Percentiles rank a stretch among this genome's conserved stretches.
phyloP scores from a whole-genome alignment of 495 filamentous ascomycete species.

The Talaromyces liani region DNA sequence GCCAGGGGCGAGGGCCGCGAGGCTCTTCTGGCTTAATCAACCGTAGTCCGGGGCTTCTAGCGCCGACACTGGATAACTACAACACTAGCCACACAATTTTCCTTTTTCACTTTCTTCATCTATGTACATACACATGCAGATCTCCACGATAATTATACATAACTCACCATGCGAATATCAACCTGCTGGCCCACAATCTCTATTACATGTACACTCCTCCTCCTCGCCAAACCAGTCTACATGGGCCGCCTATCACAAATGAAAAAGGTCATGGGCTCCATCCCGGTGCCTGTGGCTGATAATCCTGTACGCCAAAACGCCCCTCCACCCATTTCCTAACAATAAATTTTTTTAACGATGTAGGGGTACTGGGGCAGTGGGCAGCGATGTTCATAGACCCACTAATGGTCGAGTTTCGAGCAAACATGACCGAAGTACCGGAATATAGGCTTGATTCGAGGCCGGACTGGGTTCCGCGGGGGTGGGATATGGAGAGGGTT shows the following conservation, averaged over 20 bases:
- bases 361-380: not conserved
- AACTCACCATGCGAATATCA: not conserved
- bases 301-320: not conserved
- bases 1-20: no score
- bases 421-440: constrained; percentile 5
- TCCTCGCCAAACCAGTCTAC: not conserved
- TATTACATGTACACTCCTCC: not conserved
- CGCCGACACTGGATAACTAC: not conserved
- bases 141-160: not conserved
- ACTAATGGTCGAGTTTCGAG: constrained; percentile 2
- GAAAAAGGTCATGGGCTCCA: not conserved
- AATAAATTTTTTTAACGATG: not conserved
- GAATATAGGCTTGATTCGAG: constrained; percentile 1
- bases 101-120: not conserved
- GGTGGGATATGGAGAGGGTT: constrained; percentile 4
- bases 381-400: constrained; percentile 2
- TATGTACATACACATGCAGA: not conserved
- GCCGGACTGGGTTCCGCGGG: not conserved
- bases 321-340: no score
- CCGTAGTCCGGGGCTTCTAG: no score
- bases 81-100: no score
- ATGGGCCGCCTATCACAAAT: not conserved
- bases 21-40: not conserved
- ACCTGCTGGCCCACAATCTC: not conserved
- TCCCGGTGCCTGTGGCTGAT: not conserved